Percentiles rank a stretch among this genome's conserved stretches.
Evolutionary conservation across 202 grass and related monocot species (phyloP).

Genomic region (Elaeis oleifera): DNA sequence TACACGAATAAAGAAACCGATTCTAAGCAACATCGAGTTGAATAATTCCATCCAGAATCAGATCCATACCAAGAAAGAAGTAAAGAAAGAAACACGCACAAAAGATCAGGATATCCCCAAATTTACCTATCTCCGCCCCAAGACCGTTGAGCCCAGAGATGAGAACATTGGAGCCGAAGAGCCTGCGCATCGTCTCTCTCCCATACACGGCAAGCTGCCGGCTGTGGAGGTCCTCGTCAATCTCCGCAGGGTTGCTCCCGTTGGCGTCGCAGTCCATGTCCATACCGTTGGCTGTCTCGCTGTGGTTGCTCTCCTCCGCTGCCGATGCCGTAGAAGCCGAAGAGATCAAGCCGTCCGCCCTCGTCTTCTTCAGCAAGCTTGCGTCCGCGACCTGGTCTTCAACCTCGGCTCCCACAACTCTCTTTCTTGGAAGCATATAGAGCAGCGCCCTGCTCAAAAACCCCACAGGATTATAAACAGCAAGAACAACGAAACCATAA

Average conservation of each 20-base stretch:
- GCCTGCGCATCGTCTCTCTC: conserved; percentile 81
- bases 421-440: conserved; percentile 65
- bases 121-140: conserved; percentile 67
- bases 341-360: conserved; percentile 13
- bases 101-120: neutral
- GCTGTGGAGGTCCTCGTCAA: conserved; percentile 84
- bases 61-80: neutral
- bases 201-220: conserved; percentile 88
- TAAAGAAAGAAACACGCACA: neutral
- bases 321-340: neutral
- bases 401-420: conserved; percentile 27
- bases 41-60: neutral
- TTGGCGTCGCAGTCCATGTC: conserved; percentile 12
- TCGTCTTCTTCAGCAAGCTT: conserved; percentile 43
- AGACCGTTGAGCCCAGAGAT: conserved; percentile 76
- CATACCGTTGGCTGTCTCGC: conserved; percentile 4
- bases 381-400: conserved; percentile 24
- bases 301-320: neutral
- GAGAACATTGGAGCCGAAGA: conserved; percentile 77
- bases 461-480: conserved; percentile 22
- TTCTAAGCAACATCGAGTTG: neutral
- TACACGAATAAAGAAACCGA: neutral
- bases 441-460: conserved; percentile 36
- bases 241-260: conserved; percentile 27
- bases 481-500: conserved; percentile 19